Percentiles rank a stretch among this genome's conserved stretches.
These are phyloP conservation scores for Ceriops zippeliana DNA, from an alignment of 345 rosid species.

Conservation along the genomic window DNA sequence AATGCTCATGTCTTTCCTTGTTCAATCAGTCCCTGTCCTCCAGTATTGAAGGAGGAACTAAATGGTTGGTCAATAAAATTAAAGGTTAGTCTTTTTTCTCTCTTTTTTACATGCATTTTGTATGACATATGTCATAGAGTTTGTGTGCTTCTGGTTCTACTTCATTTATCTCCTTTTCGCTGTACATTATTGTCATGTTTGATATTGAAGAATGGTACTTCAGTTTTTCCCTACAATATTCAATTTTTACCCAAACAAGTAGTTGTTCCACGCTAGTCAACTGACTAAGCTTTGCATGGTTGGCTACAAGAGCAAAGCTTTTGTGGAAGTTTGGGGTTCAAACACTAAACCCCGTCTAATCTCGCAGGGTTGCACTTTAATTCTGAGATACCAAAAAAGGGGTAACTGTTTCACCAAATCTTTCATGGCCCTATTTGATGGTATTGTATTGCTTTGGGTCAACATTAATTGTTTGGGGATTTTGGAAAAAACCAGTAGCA, in stretches of 20 bases:
- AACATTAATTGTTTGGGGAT: not conserved
- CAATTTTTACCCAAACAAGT: not conserved
- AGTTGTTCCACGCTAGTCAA: no score
- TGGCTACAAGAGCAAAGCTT: no score
- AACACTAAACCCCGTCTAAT: no score
- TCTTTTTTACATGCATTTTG: conserved; percentile 4
- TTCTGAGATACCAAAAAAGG: not conserved
- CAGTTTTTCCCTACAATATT: not conserved
- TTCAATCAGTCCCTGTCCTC: conserved; percentile 58
- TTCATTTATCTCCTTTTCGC: not conserved
- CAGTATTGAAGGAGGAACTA: conserved; percentile 89
- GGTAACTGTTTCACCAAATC: no score
- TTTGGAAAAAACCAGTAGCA: not conserved
- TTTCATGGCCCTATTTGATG: not conserved
- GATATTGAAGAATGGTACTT: not conserved
- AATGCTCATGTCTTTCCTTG: conserved; percentile 4
- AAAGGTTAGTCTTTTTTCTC: conserved; percentile 52
- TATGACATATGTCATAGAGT: not conserved
- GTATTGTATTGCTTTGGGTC: not conserved
- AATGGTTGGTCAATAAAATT: conserved; percentile 86
- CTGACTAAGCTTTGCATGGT: no score
- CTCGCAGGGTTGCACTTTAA: not conserved
- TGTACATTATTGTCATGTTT: not conserved
- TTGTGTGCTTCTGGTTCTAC: not conserved
- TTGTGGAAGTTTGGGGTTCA: no score